phyloP scores from a whole-genome alignment of 148 eudicot species.

The Nepenthes gracilis region DNA sequence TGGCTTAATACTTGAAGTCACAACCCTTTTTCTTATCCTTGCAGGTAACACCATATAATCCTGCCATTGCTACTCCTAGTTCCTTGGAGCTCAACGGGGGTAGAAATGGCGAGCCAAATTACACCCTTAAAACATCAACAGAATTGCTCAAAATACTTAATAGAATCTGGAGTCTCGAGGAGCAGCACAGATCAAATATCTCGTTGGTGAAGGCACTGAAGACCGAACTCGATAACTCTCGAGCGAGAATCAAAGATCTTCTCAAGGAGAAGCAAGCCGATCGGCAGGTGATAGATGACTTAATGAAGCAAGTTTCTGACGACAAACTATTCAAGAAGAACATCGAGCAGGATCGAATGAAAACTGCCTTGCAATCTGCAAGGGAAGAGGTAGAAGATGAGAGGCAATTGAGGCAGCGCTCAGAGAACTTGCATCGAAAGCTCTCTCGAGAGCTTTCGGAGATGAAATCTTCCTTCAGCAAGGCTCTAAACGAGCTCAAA shows the following conservation, averaged over 20 bases:
- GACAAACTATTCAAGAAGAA: slow-evolving; percentile 25
- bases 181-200: slow-evolving; percentile 51
- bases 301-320: slow-evolving; percentile 38
- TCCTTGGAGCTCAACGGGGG: slow-evolving; percentile 38
- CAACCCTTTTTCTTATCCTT: slow-evolving; percentile 5
- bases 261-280: slow-evolving; percentile 58
- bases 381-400: slow-evolving; percentile 64
- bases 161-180: slow-evolving; percentile 85
- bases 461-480: slow-evolving; percentile 38
- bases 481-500: slow-evolving; percentile 49
- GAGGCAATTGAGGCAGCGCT: slow-evolving; percentile 51
- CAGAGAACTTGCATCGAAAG: slow-evolving; percentile 65
- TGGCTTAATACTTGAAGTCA: background rate
- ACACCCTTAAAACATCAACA: slow-evolving; percentile 63
- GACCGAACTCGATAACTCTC: slow-evolving; percentile 45
- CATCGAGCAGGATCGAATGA: slow-evolving; percentile 42
- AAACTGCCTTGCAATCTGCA: slow-evolving; percentile 38
- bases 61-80: slow-evolving; percentile 36
- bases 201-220: slow-evolving; percentile 47
- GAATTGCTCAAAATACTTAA: slow-evolving; percentile 72
- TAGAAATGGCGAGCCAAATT: slow-evolving; percentile 29
- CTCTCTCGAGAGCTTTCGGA: slow-evolving; percentile 61
- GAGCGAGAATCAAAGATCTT: slow-evolving; percentile 35
- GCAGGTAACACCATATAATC: slow-evolving; percentile 60
- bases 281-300: slow-evolving; percentile 37